Conservation (phyloP, 495 filamentous ascomycete genomes). For the Xylaria castorea region DNA sequence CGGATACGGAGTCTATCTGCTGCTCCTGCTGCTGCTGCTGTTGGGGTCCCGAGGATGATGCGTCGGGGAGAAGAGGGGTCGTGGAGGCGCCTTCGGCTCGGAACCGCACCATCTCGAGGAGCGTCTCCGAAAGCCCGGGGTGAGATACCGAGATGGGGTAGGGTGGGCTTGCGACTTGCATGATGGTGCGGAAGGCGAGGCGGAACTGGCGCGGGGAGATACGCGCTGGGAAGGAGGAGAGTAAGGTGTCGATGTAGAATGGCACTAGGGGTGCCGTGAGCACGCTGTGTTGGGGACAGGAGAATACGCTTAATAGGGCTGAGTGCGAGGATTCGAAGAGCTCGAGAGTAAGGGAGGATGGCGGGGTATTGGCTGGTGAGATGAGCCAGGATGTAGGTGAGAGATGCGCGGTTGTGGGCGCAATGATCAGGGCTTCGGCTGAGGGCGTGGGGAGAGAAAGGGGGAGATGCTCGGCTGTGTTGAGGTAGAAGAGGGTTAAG, state of each 20-base stretch:
- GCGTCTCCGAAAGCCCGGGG: slow-evolving; percentile 75
- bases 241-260: slow-evolving; percentile 85
- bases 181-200: slow-evolving; percentile 87
- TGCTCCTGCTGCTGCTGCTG: slow-evolving; percentile 32
- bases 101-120: slow-evolving; percentile 82
- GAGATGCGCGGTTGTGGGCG: slow-evolving; percentile 79
- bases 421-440: slow-evolving; percentile 76
- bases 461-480: slow-evolving; percentile 85
- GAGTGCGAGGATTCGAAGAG: slow-evolving; percentile 95
- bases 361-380: slow-evolving; percentile 52
- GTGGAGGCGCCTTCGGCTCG: slow-evolving; percentile 60
- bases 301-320: slow-evolving; percentile 80
- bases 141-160: slow-evolving; percentile 72
- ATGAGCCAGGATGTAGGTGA: slow-evolving; percentile 65
- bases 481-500: slow-evolving; percentile 90
- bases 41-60: slow-evolving; percentile 26
- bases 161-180: slow-evolving; percentile 85
- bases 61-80: slow-evolving; percentile 44
- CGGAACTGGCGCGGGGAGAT: slow-evolving; percentile 91
- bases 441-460: slow-evolving; percentile 66
- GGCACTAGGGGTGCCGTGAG: slow-evolving; percentile 77
- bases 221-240: slow-evolving; percentile 81
- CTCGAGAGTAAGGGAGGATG: slow-evolving; percentile 58
- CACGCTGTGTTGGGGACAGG: slow-evolving; percentile 75
- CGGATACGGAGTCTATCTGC: slow-evolving; percentile 66